Evolutionary conservation across 2,329 filamentous ascomycete genomes (phyloP), one percentile per base, ranked within the genome.

Genomic region (Xylariaceae sp.): DNA sequence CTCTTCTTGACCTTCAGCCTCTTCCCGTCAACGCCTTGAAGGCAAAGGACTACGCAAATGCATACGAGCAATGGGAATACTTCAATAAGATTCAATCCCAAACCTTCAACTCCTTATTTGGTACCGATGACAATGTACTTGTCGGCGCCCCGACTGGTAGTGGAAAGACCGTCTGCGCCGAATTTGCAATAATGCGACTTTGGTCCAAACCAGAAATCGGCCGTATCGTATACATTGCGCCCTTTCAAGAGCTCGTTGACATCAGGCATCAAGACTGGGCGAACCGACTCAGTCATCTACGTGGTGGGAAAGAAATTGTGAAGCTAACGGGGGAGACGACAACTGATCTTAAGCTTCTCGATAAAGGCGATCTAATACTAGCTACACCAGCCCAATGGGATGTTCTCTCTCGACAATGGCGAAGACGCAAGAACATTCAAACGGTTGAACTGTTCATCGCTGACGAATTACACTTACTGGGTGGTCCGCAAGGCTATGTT

Each of bases 41-140:
- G 78, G 82, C 83, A 17, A 84, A 89, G 56, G 91, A 96, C 56
- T 96, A 89, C 64, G 81, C 88, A 54, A 80, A 82, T 19, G 74
- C 99, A 17, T 99, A 97, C 66, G 85, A 89, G 3, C 78, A 87
- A 31, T 95, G 90, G 85, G 81, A 84, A 50, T 84, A 89, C 57
- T 99, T 99, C 78, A 99, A 99, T 76, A 94, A 94, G 69, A 89
- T 99, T 12, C 95, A 99, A 71, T 97, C 94, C 0, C 94, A 99
- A 69, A 90, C 90, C 0, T 99, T 97, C 77, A 96, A 96, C 67
- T 91, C 92, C 1, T 75, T 99, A 0, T 97, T 90, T 68, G 87
- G 88, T 44, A 88, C 89, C 0, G 89, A 97, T 67, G 90, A 97
- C 63, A 97, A 95, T 64, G 91, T 97, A 18, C 90, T 99, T 57